Percentiles rank a stretch among this genome's conserved stretches.
These are phyloP conservation scores for Aspergillus funiculosus DNA, from an alignment of 495 filamentous ascomycete genomes.

Conservation along the genomic window DNA sequence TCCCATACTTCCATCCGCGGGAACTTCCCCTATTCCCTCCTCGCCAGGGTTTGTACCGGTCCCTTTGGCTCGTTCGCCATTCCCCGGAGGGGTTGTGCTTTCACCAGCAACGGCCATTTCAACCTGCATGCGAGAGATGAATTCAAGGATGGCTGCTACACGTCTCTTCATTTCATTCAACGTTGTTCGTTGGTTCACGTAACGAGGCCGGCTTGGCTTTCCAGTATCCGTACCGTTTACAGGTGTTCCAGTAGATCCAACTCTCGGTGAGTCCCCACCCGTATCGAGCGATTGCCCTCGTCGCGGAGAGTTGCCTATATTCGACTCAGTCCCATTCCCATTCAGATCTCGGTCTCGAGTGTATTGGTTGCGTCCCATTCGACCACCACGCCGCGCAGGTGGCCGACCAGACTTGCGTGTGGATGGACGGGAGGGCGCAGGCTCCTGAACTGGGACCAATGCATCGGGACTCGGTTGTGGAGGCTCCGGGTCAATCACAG, in stretches of 20 bases:
- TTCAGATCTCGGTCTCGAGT: constrained; percentile 67
- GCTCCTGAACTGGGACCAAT: constrained; percentile 42
- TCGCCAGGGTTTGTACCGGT: constrained; percentile 27
- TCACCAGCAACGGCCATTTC: constrained; percentile 64
- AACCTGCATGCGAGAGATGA: constrained; percentile 82
- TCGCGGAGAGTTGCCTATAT: constrained; percentile 49
- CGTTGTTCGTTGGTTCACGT: constrained; percentile 57
- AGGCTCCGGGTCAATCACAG: constrained; percentile 35
- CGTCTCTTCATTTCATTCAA: constrained; percentile 90
- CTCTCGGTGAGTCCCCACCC: constrained; percentile 38
- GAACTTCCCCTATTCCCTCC: constrained; percentile 27
- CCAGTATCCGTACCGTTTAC: constrained; percentile 42
- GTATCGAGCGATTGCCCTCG: constrained; percentile 62
- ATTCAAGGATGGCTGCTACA: constrained; percentile 78
- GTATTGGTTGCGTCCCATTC: constrained; percentile 82
- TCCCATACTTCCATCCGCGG: constrained; percentile 26
- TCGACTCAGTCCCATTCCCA: constrained; percentile 44
- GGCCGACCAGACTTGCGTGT: constrained; percentile 66
- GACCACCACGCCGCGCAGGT: constrained; percentile 54
- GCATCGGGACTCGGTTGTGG: constrained; percentile 50
- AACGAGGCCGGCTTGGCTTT: constrained; percentile 54
- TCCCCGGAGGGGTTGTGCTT: constrained; percentile 35
- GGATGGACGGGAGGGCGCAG: constrained; percentile 36
- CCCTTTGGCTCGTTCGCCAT: constrained; percentile 34
- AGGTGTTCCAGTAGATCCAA: constrained; percentile 31